Conservation (phyloP, 306 rosid species). For the Pueraria montana region DNA sequence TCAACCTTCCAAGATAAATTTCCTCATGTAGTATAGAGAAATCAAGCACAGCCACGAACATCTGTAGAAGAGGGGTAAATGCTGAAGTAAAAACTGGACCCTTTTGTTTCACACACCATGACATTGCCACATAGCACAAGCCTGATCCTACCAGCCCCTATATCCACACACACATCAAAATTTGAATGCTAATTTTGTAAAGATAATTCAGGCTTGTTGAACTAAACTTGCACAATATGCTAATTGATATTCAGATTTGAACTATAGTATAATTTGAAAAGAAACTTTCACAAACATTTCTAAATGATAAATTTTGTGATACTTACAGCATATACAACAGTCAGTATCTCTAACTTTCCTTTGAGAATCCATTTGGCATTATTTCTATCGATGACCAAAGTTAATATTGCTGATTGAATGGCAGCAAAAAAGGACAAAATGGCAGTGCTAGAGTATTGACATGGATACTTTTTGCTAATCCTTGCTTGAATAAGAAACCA, state of each 20-base stretch:
- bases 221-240: background rate
- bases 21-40: constrained; percentile 71
- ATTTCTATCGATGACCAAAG: constrained; percentile 59
- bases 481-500: constrained; percentile 90
- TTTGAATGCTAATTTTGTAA: background rate
- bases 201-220: background rate
- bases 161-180: background rate
- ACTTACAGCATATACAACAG: constrained; percentile 78
- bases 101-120: constrained; percentile 89
- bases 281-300: background rate
- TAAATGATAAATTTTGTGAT: background rate
- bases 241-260: background rate
- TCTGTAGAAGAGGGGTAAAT: constrained; percentile 77
- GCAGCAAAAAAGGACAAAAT: constrained; percentile 74
- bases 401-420: constrained; percentile 74
- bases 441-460: constrained; percentile 83
- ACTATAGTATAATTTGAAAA: constrained; percentile 14
- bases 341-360: constrained; percentile 69
- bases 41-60: constrained; percentile 76
- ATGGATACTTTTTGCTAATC: constrained; percentile 70
- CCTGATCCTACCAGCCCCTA: constrained; percentile 94
- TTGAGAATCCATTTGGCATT: constrained; percentile 65
- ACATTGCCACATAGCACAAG: constrained; percentile 88
- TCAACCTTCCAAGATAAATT: constrained; percentile 86
- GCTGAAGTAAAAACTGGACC: constrained; percentile 92